A percentile compares a stretch with the other conserved stretches of the same genome.
Evolutionary conservation across 2,329 filamentous ascomycete genomes (phyloP).

Genomic region (Proliferodiscus dingleyae): DNA sequence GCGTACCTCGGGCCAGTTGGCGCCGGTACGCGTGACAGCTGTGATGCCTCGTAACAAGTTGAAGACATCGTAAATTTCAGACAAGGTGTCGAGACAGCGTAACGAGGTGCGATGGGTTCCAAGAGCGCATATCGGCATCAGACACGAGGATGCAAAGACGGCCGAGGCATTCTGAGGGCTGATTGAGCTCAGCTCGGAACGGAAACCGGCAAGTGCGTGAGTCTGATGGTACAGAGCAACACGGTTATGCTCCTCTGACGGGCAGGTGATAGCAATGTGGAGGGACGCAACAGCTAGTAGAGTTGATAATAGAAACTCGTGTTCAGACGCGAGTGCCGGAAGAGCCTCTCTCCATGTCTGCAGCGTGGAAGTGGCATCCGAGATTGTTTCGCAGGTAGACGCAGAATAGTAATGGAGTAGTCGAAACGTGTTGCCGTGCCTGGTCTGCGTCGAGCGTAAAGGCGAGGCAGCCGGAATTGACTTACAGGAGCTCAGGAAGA

Average conservation of each 20-base stretch:
- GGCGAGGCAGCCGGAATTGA: neutral
- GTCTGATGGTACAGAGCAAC: conserved; percentile 10
- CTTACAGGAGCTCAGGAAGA: neutral
- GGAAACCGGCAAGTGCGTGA: conserved; percentile 3
- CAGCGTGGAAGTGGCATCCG: neutral
- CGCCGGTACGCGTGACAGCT: conserved; percentile 2
- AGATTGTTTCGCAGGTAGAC: conserved; percentile 8
- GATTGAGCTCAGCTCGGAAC: conserved; percentile 4
- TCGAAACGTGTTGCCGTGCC: conserved; percentile 6
- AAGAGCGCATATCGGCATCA: conserved; percentile 10
- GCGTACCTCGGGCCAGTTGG: conserved; percentile 2
- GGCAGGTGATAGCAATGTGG: conserved; percentile 7
- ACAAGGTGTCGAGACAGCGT: neutral
- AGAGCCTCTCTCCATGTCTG: conserved; percentile 8
- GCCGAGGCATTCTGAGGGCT: conserved; percentile 4
- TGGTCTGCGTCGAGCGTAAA: neutral
- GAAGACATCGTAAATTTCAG: conserved; percentile 4
- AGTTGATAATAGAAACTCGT: conserved; percentile 10
- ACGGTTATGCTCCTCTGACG: conserved; percentile 3
- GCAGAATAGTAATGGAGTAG: conserved; percentile 12
- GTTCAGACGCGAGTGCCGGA: conserved; percentile 9
- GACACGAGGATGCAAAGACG: conserved; percentile 11
- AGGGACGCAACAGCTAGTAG: conserved; percentile 13
- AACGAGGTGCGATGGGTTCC: neutral
- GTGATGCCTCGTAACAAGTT: conserved; percentile 4